A percentile compares a stretch with the other conserved stretches of the same genome.
These are phyloP conservation scores for Phoma sp. DNA, from an alignment of 2,329 filamentous ascomycete genomes.

Conservation along the genomic window DNA sequence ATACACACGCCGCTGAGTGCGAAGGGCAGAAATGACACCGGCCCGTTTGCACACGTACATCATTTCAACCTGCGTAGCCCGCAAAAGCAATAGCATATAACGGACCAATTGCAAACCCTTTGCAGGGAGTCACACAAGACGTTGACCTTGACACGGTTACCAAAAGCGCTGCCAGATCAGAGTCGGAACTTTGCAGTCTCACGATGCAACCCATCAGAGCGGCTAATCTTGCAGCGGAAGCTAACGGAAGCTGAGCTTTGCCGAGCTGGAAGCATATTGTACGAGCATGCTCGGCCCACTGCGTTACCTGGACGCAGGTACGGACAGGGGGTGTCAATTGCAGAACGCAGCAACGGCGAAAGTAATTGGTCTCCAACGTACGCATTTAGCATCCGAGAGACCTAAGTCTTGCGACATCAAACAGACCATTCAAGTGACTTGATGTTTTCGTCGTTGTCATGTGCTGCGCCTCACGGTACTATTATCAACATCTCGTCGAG, in stretches of 20 bases:
- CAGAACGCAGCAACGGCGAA: background rate
- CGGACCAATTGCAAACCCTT: background rate
- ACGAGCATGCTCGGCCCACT: background rate
- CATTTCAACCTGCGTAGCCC: too few species aligned
- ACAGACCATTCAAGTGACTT: background rate
- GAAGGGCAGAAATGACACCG: too few species aligned
- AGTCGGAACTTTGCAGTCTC: background rate
- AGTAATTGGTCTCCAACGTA: background rate
- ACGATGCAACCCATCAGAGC: background rate
- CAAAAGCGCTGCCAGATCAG: background rate
- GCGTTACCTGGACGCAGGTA: background rate
- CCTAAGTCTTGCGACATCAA: background rate
- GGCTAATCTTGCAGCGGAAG: background rate
- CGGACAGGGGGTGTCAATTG: background rate
- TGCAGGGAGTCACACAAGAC: background rate
- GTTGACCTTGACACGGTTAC: background rate
- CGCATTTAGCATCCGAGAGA: too few species aligned
- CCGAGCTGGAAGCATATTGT: background rate
- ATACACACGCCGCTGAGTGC: too few species aligned
- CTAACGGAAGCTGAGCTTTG: background rate
- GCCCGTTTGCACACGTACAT: too few species aligned
- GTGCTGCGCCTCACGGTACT: conserved; percentile 6
- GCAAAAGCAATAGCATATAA: background rate
- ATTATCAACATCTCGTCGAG: background rate
- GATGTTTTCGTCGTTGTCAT: background rate